Percentiles rank a stretch among this genome's conserved stretches.
Evolutionary conservation across 208 protist genomes (phyloP).

Genomic region (Crithidia acanthocephali): DNA sequence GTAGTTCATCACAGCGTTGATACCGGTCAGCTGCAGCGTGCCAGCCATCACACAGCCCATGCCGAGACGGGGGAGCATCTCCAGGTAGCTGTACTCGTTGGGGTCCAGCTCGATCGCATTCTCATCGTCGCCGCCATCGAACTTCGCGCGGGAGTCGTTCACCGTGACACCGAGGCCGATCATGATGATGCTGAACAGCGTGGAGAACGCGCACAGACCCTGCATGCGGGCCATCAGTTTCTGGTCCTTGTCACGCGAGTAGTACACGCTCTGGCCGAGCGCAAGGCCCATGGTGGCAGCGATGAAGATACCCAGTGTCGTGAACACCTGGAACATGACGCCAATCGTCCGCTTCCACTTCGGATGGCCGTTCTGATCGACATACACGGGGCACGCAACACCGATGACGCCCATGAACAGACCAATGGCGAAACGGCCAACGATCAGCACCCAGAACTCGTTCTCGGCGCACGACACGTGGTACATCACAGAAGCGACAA

Average conservation of each 20-base stretch:
- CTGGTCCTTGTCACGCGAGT: slow-evolving; percentile 32
- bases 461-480: slow-evolving; percentile 53
- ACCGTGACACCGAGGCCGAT: slow-evolving; percentile 45
- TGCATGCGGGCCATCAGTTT: slow-evolving; percentile 67
- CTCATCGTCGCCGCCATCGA: slow-evolving; percentile 24
- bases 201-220: slow-evolving; percentile 66
- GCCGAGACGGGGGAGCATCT: slow-evolving; percentile 58
- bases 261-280: slow-evolving; percentile 47
- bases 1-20: slow-evolving; percentile 89
- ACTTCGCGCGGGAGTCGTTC: slow-evolving; percentile 29
- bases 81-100: slow-evolving; percentile 54
- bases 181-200: slow-evolving; percentile 58
- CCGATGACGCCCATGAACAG: slow-evolving; percentile 64
- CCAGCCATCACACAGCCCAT: slow-evolving; percentile 61
- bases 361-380: slow-evolving; percentile 66
- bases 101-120: slow-evolving; percentile 13
- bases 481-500: slow-evolving; percentile 65
- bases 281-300: slow-evolving; percentile 66
- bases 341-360: slow-evolving; percentile 65
- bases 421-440: slow-evolving; percentile 79
- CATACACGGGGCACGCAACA: slow-evolving; percentile 79
- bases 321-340: slow-evolving; percentile 80
- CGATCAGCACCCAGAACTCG: slow-evolving; percentile 72
- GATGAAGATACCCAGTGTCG: slow-evolving; percentile 82
- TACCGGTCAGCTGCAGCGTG: slow-evolving; percentile 84